phyloP scores from a whole-genome alignment of 2,329 filamentous ascomycete genomes.

The Trichophyton equinum region DNA sequence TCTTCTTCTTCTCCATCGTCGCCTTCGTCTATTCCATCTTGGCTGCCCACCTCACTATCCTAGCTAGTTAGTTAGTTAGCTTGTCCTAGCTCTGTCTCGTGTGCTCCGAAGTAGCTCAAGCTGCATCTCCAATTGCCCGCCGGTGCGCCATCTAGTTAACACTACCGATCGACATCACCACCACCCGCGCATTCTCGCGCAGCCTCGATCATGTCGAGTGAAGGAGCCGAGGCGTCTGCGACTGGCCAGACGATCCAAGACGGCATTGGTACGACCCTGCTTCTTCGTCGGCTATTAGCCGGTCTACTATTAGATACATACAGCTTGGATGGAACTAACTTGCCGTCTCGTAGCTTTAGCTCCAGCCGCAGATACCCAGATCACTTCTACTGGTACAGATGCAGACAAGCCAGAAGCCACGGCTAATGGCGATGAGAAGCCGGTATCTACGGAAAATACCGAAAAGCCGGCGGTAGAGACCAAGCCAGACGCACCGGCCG shows the following conservation, averaged over 20 bases:
- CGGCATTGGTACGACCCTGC: background rate
- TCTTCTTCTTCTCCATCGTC: too few species aligned
- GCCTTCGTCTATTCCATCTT: background rate
- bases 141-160: background rate
- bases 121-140: background rate
- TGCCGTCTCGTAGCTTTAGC: background rate
- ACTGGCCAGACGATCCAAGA: background rate
- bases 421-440: background rate
- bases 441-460: background rate
- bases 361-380: background rate
- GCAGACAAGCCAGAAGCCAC: background rate
- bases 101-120: background rate
- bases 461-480: constrained; percentile 1
- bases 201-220: background rate
- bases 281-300: background rate
- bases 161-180: background rate
- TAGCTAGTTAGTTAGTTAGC: background rate
- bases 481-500: background rate
- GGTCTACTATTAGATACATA: background rate
- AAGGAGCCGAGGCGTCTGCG: background rate
- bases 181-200: background rate
- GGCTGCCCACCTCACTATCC: too few species aligned
- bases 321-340: background rate
- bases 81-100: background rate
- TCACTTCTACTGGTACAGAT: background rate